Evolutionary conservation across 148 eudicot species (phyloP).

Genomic region (Fallopia convolvulus): DNA sequence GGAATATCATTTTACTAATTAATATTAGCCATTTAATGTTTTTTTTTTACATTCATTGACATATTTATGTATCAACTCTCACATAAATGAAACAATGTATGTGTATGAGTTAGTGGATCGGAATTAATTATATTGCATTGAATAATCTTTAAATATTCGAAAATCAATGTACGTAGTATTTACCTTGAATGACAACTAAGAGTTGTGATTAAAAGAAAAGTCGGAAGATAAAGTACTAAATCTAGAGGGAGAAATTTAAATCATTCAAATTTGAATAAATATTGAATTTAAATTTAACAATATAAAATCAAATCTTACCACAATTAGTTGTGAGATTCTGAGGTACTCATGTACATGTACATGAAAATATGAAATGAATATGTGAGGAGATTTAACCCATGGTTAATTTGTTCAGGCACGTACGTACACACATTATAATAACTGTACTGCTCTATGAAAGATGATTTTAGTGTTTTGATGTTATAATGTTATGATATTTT

Average conservation of each 20-base stretch:
- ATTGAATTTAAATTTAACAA: neutral
- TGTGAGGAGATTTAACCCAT: too few species aligned
- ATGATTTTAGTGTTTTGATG: too few species aligned
- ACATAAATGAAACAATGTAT: neutral
- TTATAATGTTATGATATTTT: too few species aligned
- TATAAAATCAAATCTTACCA: neutral
- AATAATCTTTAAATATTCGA: neutral
- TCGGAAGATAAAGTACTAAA: neutral
- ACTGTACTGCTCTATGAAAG: too few species aligned
- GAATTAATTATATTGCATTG: neutral
- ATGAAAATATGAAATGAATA: too few species aligned
- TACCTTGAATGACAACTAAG: neutral
- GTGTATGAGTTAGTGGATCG: neutral
- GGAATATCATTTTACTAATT: too few species aligned
- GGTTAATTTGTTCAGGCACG: too few species aligned
- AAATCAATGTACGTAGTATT: neutral
- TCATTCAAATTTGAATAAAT: neutral
- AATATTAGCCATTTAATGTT: neutral
- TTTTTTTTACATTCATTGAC: neutral
- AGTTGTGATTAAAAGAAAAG: too few species aligned
- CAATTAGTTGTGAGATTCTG: neutral
- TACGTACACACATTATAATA: too few species aligned
- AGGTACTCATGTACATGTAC: too few species aligned
- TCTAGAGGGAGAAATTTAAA: neutral
- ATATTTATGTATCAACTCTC: neutral